Conservation (phyloP, 306 rosid genomes). For the Fragaria ananassa region DNA sequence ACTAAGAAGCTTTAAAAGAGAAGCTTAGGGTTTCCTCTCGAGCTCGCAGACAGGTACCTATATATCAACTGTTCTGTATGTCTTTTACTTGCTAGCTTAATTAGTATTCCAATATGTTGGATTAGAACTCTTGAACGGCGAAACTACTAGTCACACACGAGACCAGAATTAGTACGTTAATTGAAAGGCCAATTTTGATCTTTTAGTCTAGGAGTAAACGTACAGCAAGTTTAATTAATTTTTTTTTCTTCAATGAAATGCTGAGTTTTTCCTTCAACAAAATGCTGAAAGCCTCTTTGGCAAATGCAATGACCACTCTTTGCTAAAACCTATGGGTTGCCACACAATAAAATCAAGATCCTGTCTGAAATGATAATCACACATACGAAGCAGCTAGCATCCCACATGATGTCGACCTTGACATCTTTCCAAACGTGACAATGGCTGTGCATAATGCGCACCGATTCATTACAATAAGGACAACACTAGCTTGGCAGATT, state of each 20-base stretch:
- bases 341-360: not conserved
- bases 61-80: too few relatives aligned
- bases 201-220: not conserved
- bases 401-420: too few relatives aligned
- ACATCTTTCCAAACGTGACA: too few relatives aligned
- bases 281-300: too few relatives aligned
- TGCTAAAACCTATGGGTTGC: not conserved
- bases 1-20: too few relatives aligned
- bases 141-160: not conserved
- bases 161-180: not conserved
- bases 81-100: not conserved
- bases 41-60: too few relatives aligned
- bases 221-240: too few relatives aligned
- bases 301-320: not conserved
- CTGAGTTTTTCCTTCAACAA: too few relatives aligned
- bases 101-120: not conserved
- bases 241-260: too few relatives aligned
- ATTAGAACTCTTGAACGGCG: not conserved
- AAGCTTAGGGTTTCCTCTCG: too few relatives aligned
- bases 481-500: not conserved
- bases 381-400: too few relatives aligned
- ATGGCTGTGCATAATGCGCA: not conserved
- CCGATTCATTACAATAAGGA: not conserved
- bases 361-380: not conserved
- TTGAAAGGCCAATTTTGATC: not conserved